These are phyloP conservation scores for Nicotiana knightiana DNA, from an alignment of 257 asterid species.

Conservation along the genomic window DNA sequence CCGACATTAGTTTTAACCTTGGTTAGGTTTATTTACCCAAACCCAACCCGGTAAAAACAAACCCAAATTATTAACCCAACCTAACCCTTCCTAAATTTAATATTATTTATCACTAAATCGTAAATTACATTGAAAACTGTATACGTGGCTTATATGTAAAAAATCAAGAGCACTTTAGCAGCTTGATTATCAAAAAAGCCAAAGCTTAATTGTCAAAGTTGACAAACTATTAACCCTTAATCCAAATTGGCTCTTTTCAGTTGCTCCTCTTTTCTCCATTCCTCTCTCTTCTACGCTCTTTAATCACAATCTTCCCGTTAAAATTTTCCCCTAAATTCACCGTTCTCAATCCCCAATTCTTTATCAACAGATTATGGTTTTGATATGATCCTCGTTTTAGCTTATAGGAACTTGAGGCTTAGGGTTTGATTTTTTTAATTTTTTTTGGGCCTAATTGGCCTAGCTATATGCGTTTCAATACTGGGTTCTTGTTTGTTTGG, in stretches of 20 bases:
- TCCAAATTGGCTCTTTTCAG: neutral
- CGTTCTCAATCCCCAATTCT: neutral
- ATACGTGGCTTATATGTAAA: neutral
- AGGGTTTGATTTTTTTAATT: neutral
- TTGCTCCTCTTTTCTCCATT: neutral
- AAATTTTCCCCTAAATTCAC: neutral
- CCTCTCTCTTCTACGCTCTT: neutral
- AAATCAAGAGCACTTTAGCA: neutral
- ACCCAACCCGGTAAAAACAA: no score
- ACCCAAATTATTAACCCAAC: no score
- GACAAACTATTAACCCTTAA: neutral
- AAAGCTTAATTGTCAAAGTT: neutral
- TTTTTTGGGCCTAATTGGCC: neutral
- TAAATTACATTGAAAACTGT: neutral
- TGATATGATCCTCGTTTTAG: no score
- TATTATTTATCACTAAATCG: no score
- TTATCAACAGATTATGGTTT: neutral
- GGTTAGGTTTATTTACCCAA: no score
- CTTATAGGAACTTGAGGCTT: neutral
- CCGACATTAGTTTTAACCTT: no score
- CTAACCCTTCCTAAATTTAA: no score
- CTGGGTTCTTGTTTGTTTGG: neutral
- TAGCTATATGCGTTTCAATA: neutral
- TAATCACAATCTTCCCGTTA: neutral
- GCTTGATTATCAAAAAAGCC: neutral